Conservation (phyloP, 2,329 filamentous ascomycete genomes). For the Hypoxylon sp. region DNA sequence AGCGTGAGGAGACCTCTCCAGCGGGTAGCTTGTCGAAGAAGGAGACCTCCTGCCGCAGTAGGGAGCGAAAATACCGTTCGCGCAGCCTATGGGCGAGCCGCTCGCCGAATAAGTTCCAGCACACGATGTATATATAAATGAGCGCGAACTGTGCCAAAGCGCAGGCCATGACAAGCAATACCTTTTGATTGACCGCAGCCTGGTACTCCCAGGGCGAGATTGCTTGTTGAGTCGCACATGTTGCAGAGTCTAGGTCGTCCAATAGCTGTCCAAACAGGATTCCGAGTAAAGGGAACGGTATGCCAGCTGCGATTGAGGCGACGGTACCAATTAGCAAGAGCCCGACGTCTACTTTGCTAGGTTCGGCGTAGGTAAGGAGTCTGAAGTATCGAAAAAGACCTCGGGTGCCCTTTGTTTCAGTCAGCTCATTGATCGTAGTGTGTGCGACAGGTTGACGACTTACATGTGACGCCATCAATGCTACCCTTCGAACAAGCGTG, state of each 20-base stretch:
- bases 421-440: constrained; percentile 18
- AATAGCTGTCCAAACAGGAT: constrained; percentile 74
- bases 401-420: constrained; percentile 30
- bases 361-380: constrained; percentile 60
- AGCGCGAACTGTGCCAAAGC: constrained; percentile 68
- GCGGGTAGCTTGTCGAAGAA: constrained; percentile 69
- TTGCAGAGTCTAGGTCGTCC: constrained; percentile 69
- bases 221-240: constrained; percentile 58
- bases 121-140: constrained; percentile 69
- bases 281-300: constrained; percentile 73
- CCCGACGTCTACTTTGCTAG: constrained; percentile 58
- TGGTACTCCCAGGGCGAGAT: constrained; percentile 52
- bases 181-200: constrained; percentile 61
- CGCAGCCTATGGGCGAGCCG: constrained; percentile 68
- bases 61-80: constrained; percentile 65
- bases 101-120: constrained; percentile 69
- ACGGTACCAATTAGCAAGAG: constrained; percentile 57
- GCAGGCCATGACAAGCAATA: constrained; percentile 70
- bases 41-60: constrained; percentile 68
- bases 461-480: constrained; percentile 33
- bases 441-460: neutral
- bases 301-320: constrained; percentile 68
- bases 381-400: constrained; percentile 58
- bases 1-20: constrained; percentile 67
- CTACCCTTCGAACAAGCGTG: constrained; percentile 11